phyloP scores from a whole-genome alignment of 2,329 filamentous ascomycete species.

The Geosmithia putterillii region DNA sequence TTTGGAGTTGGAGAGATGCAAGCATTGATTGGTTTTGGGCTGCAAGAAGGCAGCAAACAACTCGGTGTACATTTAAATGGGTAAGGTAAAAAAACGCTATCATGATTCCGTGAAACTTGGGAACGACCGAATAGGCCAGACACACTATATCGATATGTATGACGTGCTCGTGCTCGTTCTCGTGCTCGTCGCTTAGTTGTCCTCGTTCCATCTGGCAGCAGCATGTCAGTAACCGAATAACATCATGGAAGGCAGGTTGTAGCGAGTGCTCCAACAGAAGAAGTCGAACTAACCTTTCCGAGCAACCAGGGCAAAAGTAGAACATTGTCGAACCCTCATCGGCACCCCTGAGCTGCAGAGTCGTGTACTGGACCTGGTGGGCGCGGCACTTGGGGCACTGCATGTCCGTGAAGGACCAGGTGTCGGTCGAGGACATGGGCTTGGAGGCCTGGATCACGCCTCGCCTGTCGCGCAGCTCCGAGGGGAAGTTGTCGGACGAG shows the following conservation, averaged over 20 bases:
- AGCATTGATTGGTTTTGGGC: no score
- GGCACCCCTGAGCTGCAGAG: constrained; percentile 6
- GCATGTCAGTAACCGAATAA: background rate
- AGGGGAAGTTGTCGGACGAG: constrained; percentile 5
- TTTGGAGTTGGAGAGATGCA: no score
- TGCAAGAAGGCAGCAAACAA: no score
- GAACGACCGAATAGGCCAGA: no score
- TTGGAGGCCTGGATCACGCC: background rate
- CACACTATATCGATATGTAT: background rate
- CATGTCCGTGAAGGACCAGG: constrained; percentile 2
- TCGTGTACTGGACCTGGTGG: constrained; percentile 5
- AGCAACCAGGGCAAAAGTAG: constrained; percentile 6
- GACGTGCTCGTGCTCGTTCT: background rate
- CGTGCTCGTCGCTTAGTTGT: constrained; percentile 1
- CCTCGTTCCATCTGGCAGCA: constrained; percentile 4
- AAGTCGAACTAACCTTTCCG: constrained; percentile 2
- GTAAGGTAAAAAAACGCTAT: background rate
- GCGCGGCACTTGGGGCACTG: constrained; percentile 5
- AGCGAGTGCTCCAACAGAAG: background rate
- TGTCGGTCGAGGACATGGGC: constrained; percentile 2
- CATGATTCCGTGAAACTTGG: background rate
- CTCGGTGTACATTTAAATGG: background rate
- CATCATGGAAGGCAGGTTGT: background rate
- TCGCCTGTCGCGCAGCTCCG: constrained; percentile 4
- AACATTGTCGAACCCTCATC: constrained; percentile 7